phyloP scores from a whole-genome alignment of 2,329 filamentous ascomycete genomes.

The Knufia fluminis region DNA sequence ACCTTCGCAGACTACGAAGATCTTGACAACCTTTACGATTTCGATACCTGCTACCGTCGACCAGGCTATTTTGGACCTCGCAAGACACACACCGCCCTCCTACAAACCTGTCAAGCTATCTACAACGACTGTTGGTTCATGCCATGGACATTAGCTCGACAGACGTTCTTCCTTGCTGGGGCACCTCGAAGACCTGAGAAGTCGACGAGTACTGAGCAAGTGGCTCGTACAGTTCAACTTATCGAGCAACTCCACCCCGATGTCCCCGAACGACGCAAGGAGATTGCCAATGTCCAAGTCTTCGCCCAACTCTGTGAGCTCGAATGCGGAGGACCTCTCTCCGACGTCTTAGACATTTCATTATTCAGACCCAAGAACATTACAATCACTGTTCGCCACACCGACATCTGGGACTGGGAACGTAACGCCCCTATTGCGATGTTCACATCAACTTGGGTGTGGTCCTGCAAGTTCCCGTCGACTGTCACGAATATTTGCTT shows the following conservation, averaged over 20 bases:
- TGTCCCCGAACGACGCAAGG: slow-evolving; percentile 15
- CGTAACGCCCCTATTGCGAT: slow-evolving; percentile 27
- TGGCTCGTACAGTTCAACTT: slow-evolving; percentile 2
- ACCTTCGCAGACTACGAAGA: slow-evolving; percentile 24
- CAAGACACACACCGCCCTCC: slow-evolving; percentile 30
- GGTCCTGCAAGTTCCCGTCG: slow-evolving; percentile 23
- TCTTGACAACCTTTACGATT: background rate
- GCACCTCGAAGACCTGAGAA: slow-evolving; percentile 27
- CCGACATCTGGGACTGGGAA: slow-evolving; percentile 44
- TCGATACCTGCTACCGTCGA: slow-evolving; percentile 17
- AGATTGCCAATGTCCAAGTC: slow-evolving; percentile 29
- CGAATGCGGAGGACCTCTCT: slow-evolving; percentile 25
- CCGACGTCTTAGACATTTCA: slow-evolving; percentile 22
- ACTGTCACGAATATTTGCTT: slow-evolving; percentile 34
- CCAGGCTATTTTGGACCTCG: slow-evolving; percentile 34
- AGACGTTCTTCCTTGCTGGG: slow-evolving; percentile 31
- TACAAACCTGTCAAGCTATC: slow-evolving; percentile 36
- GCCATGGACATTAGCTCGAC: slow-evolving; percentile 33
- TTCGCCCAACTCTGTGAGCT: slow-evolving; percentile 38
- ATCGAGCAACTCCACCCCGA: slow-evolving; percentile 19
- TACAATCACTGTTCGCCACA: slow-evolving; percentile 41
- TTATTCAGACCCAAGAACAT: slow-evolving; percentile 30
- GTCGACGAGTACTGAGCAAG: background rate
- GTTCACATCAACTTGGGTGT: slow-evolving; percentile 33
- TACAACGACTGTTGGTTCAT: slow-evolving; percentile 38